These are phyloP conservation scores for Tetrapisispora fleetii DNA, from an alignment of 805 yeast species.

Conservation along the genomic window DNA sequence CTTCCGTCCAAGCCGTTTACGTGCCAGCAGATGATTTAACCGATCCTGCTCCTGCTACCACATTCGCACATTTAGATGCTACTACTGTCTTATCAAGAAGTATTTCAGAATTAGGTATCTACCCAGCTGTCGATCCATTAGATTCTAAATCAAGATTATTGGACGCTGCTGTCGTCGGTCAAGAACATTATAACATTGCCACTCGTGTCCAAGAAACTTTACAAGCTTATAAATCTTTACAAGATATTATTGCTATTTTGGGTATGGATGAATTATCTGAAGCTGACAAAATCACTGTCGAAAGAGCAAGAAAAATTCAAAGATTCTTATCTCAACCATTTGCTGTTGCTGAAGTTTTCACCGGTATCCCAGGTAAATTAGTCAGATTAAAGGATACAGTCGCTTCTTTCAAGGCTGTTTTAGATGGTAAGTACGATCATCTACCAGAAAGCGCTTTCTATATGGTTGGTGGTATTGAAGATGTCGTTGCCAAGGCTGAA, in stretches of 20 bases:
- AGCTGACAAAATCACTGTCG: slow-evolving; percentile 96
- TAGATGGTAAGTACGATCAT: slow-evolving; percentile 97
- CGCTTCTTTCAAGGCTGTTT: slow-evolving; percentile 89
- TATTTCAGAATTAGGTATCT: slow-evolving; percentile 99
- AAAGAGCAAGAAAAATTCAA: slow-evolving; percentile 99
- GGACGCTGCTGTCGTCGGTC: slow-evolving; percentile 95
- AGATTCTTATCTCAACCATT: slow-evolving; percentile 99
- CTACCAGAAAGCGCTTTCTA: slow-evolving; percentile 99
- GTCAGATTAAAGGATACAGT: slow-evolving; percentile 95
- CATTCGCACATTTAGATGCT: slow-evolving; percentile 99
- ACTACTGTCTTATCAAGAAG: slow-evolving; percentile 99
- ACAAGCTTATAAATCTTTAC: slow-evolving; percentile 99
- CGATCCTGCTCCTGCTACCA: slow-evolving; percentile 99
- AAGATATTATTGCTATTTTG: slow-evolving; percentile 99
- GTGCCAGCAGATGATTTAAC: slow-evolving; percentile 99
- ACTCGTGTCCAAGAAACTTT: slow-evolving; percentile 93
- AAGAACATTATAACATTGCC: slow-evolving; percentile 97
- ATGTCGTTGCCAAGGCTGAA: slow-evolving; percentile 97
- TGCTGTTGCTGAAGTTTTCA: slow-evolving; percentile 99
- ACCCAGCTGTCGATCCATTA: slow-evolving; percentile 99
- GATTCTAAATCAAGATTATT: slow-evolving; percentile 98
- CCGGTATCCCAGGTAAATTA: slow-evolving; percentile 97
- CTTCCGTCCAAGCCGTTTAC: slow-evolving; percentile 99
- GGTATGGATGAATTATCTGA: slow-evolving; percentile 99
- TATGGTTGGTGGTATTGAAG: slow-evolving; percentile 99